phyloP scores from a whole-genome alignment of 2,329 filamentous ascomycete species.

The Amesomyces nigricolor region DNA sequence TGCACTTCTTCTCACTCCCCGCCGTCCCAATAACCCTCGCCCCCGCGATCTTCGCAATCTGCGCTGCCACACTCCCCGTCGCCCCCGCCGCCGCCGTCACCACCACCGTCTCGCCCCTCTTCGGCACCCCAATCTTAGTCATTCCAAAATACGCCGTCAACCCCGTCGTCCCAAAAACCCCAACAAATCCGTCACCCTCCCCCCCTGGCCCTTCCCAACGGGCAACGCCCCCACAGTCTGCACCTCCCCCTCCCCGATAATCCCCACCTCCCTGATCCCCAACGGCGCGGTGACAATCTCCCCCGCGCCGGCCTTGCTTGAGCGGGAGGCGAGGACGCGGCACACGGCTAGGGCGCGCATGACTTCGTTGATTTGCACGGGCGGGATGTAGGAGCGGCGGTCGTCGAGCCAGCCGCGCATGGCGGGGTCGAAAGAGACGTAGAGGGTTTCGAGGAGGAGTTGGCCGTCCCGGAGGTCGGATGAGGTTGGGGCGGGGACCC shows the following conservation, averaged over 20 bases:
- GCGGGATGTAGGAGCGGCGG: conserved; percentile 48
- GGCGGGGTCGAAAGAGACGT: conserved; percentile 57
- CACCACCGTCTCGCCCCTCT: conserved; percentile 59
- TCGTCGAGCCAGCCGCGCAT: conserved; percentile 59
- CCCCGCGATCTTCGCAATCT: conserved; percentile 61
- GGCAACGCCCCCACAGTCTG: conserved; percentile 27
- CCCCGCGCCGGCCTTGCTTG: conserved; percentile 42
- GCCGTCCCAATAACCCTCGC: conserved; percentile 50
- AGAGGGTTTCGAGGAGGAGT: conserved; percentile 45
- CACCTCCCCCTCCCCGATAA: conserved; percentile 40
- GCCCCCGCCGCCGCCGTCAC: conserved; percentile 62
- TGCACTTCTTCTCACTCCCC: conserved; percentile 50
- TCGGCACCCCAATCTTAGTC: conserved; percentile 55
- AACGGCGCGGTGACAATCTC: conserved; percentile 44
- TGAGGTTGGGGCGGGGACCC: conserved; percentile 45
- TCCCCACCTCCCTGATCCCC: conserved; percentile 57
- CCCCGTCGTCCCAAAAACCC: conserved; percentile 55
- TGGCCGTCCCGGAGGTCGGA: conserved; percentile 47
- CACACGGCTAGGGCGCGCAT: conserved; percentile 55
- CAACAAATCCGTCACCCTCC: conserved; percentile 45
- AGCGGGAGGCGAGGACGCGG: conserved; percentile 46
- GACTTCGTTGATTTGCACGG: conserved; percentile 53
- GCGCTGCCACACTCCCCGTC: conserved; percentile 59
- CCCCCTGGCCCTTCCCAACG: conserved; percentile 18
- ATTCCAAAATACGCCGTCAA: conserved; percentile 64